Conservation (phyloP, 495 filamentous ascomycete species). For the Xylaria cubensis region DNA sequence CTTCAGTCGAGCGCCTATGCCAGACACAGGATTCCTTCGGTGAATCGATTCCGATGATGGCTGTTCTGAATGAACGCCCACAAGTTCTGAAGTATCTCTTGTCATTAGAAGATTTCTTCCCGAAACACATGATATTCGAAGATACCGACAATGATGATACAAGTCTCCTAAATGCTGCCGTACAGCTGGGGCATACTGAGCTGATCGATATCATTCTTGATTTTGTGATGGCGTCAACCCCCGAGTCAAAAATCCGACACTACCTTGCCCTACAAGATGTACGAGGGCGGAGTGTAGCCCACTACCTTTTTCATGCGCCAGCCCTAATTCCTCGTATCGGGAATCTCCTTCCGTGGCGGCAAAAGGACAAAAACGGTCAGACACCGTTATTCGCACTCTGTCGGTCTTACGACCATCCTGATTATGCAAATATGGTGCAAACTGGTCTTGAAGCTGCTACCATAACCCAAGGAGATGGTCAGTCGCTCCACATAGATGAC, state of each 20-base stretch:
- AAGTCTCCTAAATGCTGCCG: constrained; percentile 89
- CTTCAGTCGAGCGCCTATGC: constrained; percentile 78
- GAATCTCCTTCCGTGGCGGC: constrained; percentile 80
- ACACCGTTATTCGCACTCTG: constrained; percentile 95
- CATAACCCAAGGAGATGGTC: constrained; percentile 73
- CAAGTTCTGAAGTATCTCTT: constrained; percentile 80
- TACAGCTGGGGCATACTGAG: constrained; percentile 80
- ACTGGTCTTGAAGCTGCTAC: constrained; percentile 78
- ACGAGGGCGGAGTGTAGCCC: constrained; percentile 85
- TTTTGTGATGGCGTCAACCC: constrained; percentile 52
- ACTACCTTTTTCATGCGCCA: constrained; percentile 96
- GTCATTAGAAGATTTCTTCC: constrained; percentile 74
- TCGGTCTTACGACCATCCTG: constrained; percentile 90
- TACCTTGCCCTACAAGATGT: constrained; percentile 81
- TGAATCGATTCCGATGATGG: constrained; percentile 96
- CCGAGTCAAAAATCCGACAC: constrained; percentile 54
- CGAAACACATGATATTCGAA: constrained; percentile 70
- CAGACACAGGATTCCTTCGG: constrained; percentile 82
- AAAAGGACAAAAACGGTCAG: constrained; percentile 94
- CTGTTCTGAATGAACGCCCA: constrained; percentile 75
- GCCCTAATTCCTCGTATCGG: constrained; percentile 77
- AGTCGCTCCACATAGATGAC: constrained; percentile 86
- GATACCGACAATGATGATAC: constrained; percentile 90
- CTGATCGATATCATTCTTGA: constrained; percentile 78
- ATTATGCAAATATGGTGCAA: constrained; percentile 86